phyloP scores from a whole-genome alignment of 2,329 filamentous ascomycete species.

The Alternaria ethzedia region DNA sequence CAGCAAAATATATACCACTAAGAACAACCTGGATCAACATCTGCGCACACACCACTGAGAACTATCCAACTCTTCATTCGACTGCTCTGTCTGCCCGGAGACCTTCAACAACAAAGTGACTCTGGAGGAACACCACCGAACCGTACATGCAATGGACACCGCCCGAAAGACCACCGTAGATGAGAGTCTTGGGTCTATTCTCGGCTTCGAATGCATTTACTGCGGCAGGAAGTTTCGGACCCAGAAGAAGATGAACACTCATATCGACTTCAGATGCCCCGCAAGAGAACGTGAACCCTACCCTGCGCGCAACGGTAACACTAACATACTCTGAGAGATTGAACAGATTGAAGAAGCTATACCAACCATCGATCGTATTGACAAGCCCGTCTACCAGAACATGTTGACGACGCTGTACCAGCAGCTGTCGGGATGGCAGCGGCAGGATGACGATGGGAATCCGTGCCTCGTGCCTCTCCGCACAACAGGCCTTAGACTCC shows the following conservation, averaged over 20 bases:
- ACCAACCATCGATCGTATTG: not conserved
- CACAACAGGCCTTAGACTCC: too few species aligned
- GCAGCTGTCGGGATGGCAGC: not conserved
- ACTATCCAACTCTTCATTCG: too few species aligned
- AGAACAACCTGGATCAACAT: too few species aligned
- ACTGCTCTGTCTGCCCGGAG: not conserved
- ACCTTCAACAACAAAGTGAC: not conserved
- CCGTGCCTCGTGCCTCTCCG: too few species aligned
- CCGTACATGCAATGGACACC: not conserved
- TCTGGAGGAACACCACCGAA: not conserved
- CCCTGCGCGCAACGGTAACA: not conserved
- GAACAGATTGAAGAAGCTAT: not conserved
- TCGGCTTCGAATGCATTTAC: not conserved
- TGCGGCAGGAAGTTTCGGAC: not conserved
- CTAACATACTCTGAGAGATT: not conserved
- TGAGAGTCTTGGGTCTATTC: not conserved
- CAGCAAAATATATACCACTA: too few species aligned
- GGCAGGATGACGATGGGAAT: too few species aligned
- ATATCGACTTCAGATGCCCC: not conserved
- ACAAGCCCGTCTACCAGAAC: not conserved
- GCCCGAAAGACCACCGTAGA: not conserved
- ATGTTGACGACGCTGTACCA: not conserved
- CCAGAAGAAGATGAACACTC: not conserved
- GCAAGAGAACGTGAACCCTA: too few species aligned
- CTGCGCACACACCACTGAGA: too few species aligned